Evolutionary conservation across 495 filamentous ascomycete genomes (phyloP), one percentile per base, ranked within the genome.

Genomic region (Chaetomium fimeti): DNA sequence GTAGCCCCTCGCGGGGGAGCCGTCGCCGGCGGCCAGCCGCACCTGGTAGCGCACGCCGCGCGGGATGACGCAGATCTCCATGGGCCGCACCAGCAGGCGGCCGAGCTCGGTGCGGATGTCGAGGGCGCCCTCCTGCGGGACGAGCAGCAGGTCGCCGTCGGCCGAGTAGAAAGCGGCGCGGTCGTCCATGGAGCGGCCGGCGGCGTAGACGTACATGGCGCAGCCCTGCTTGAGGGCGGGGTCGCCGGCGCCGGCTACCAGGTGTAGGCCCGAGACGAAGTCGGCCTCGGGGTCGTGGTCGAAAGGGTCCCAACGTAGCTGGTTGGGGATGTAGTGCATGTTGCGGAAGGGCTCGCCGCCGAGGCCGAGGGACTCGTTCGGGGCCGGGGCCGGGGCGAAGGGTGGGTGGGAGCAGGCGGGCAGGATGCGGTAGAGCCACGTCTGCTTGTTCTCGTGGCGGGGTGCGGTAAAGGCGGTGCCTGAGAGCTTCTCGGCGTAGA

Each of bases 391-490:
- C 0, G 83, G 77, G 27, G 81, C 75, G 15, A 96, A 96, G 56
- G 89, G 84, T 62, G 85, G 84, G 69, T 97, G 93, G 7, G 91
- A 84, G 47, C 91, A 91, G 0, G 90, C 84, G 42, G 93, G 93
- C 29, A 96, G 80, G 64, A 96, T 91, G 13, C 93, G 85, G 74
- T 97, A 96, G n/a, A 96, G 86, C 93, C 93, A 97, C 43, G 92
- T 84, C 71, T 96, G 93, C 73, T 88, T 86, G 78, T 96, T 97
- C 72, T 94, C 90, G 75, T 88, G 84, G 20, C 93, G 85, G 0
- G 93, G 93, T 7, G 92, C 91, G 28, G 93, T 97, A 73, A 97
- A 97, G 43, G 93, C 88, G 8, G 93, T 96, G 18, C 93, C 93
- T 1, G 93, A 96, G 29, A 97, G 85, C 83, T 96, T 96, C 75